Evolutionary conservation across 2,329 filamentous ascomycete species (phyloP).

Genomic region (Cordyceps fumosorosea): DNA sequence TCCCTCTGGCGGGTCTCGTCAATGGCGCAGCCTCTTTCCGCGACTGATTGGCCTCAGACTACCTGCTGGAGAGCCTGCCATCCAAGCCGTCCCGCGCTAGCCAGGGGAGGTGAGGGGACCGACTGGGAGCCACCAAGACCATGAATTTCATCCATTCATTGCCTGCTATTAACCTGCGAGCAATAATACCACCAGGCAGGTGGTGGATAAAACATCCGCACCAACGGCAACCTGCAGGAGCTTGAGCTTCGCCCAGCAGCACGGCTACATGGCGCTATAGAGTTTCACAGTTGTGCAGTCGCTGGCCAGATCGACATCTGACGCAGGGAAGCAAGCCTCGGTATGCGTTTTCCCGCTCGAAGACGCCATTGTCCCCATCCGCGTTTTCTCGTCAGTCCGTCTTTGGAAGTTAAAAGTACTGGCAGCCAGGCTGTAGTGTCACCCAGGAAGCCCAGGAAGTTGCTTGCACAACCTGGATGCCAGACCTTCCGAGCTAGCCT

Average conservation of each 20-base stretch:
- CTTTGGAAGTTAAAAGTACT: neutral
- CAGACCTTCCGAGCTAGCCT: conserved; percentile 1
- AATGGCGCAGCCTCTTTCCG: neutral
- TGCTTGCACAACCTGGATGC: conserved; percentile 2
- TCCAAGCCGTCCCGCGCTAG: conserved; percentile 6
- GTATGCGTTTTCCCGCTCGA: neutral
- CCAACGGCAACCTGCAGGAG: neutral
- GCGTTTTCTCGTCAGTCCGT: neutral
- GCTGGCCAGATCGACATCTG: conserved; percentile 1
- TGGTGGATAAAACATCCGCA: neutral
- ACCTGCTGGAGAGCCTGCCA: neutral
- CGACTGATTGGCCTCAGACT: conserved; percentile 7
- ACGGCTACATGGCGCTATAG: neutral
- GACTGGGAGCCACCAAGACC: conserved; percentile 1
- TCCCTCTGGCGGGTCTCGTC: conserved; percentile 7
- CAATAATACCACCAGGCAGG: too few relatives aligned
- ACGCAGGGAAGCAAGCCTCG: neutral
- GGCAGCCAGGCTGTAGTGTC: neutral
- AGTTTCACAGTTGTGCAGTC: neutral
- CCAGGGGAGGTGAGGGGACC: conserved; percentile 1
- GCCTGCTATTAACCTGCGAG: too few relatives aligned
- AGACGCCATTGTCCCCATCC: neutral
- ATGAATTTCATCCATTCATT: neutral
- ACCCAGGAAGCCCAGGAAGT: neutral
- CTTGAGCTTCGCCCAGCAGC: neutral